Conservation (phyloP, 2,329 filamentous ascomycete genomes). For the Fusarium fujikuroi region DNA sequence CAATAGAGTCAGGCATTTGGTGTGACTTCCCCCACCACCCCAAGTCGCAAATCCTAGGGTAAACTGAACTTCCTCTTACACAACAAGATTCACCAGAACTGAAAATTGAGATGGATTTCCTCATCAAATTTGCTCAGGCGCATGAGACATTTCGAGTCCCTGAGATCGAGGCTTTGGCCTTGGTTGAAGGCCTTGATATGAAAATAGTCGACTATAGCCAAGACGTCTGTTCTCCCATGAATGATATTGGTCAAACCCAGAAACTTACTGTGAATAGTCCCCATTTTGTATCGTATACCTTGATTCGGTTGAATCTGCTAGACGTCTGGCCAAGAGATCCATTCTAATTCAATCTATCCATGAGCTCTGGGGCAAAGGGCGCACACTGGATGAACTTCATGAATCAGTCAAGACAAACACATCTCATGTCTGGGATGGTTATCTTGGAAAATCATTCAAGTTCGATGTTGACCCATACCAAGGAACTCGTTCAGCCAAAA, state of each 20-base stretch:
- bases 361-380: slow-evolving; percentile 85
- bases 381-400: slow-evolving; percentile 75
- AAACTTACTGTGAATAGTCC: slow-evolving; percentile 65
- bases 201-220: slow-evolving; percentile 79
- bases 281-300: slow-evolving; percentile 86
- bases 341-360: slow-evolving; percentile 86
- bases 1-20: not conserved
- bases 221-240: slow-evolving; percentile 65
- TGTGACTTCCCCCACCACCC: slow-evolving; percentile 22
- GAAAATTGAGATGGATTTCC: slow-evolving; percentile 71
- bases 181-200: slow-evolving; percentile 72
- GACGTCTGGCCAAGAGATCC: slow-evolving; percentile 75
- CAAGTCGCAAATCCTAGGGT: not conserved
- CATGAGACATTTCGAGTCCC: slow-evolving; percentile 92
- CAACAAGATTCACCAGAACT: not conserved
- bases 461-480: slow-evolving; percentile 88
- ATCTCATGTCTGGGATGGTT: slow-evolving; percentile 72
- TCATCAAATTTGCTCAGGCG: slow-evolving; percentile 88
- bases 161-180: slow-evolving; percentile 84
- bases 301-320: slow-evolving; percentile 71
- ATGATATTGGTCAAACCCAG: slow-evolving; percentile 11
- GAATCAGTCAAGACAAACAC: slow-evolving; percentile 69
- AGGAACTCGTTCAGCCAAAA: slow-evolving; percentile 70
- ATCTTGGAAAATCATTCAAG: slow-evolving; percentile 76
- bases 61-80: slow-evolving; percentile 1